Base-by-base conservation (phyloP, 129 eudicot species). In the Chrysanthemum makinoi region DNA sequence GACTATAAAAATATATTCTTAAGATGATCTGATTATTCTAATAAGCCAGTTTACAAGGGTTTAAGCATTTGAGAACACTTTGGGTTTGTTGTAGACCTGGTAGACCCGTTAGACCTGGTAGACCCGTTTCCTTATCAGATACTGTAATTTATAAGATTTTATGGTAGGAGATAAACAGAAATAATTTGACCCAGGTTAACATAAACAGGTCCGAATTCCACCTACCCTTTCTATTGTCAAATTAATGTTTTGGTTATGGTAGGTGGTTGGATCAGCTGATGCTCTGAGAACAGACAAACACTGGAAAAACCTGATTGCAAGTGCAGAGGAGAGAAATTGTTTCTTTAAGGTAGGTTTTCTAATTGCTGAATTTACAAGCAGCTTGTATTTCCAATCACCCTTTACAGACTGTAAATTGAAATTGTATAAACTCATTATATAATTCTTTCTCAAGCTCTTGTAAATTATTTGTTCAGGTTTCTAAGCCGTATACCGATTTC, bases 241-340 rank as follows among this genome's bases (percentile, higher is more conserved):
- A 15, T 9, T 10, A 18, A 19, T 62, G 30, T n/a, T 61, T 56
- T 76, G 79, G 28, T 80, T 59, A 20, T 47, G 24, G 17, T 63
- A 95, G 99, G 99, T 95, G 70, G 97, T 95, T 72, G 99, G 99
- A 57, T 83, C 88, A 13, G 91, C 89, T 39, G 81, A 86, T 63
- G 82, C 99, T 6, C 77, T 95, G 73, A 95, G 75, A 87, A 61
- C 74, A 72, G 93, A 88, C 65, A 61, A 86, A 67, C 96, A 88
- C 78, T 90, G 99, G 99, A 68, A 82, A 70, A 90, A 84, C 82
- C 89, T 94, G 28, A 77, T 95, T 43, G 81, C 87, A 79, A 82
- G 86, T 76, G 97, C 99, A 49, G 96, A 90, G 81, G 73, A 83
- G 88, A 83, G 90, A 58, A 79, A 81, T 51, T 75, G 62, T 58